Conservation (phyloP, 2,329 filamentous ascomycete species). For the Sclerotinia glacialis region DNA sequence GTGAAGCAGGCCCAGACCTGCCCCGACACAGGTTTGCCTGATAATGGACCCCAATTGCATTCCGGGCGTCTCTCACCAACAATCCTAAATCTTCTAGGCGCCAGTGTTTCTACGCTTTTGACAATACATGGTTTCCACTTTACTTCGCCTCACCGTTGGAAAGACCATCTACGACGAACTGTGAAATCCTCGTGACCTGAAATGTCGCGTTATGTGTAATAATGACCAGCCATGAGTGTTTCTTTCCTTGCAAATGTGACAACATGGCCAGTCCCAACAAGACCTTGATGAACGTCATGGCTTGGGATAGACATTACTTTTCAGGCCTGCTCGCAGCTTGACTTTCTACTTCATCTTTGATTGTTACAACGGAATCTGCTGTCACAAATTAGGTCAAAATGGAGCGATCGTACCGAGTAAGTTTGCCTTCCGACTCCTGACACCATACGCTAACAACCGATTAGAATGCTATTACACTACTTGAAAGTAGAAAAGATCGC, state of each 20-base stretch:
- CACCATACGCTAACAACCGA: not conserved
- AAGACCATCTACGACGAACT: not conserved
- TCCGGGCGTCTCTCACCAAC: not conserved
- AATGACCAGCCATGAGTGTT: too few species aligned
- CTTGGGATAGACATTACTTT: not conserved
- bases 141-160: not conserved
- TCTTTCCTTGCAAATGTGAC: not conserved
- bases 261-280: not conserved
- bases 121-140: rapidly evolving
- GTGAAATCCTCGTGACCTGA: not conserved
- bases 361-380: not conserved
- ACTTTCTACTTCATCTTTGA: not conserved
- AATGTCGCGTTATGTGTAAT: too few species aligned
- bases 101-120: too few species aligned
- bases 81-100: not conserved
- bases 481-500: constrained; percentile 9
- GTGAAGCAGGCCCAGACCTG: not conserved
- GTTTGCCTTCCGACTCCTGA: not conserved
- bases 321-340: not conserved
- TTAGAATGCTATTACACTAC: constrained; percentile 9
- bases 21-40: not conserved
- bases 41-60: not conserved
- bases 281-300: not conserved
- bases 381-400: not conserved
- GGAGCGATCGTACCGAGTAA: constrained; percentile 13